These are phyloP conservation scores for Candida loeiensis DNA, from an alignment of 805 yeast genomes.

Conservation along the genomic window DNA sequence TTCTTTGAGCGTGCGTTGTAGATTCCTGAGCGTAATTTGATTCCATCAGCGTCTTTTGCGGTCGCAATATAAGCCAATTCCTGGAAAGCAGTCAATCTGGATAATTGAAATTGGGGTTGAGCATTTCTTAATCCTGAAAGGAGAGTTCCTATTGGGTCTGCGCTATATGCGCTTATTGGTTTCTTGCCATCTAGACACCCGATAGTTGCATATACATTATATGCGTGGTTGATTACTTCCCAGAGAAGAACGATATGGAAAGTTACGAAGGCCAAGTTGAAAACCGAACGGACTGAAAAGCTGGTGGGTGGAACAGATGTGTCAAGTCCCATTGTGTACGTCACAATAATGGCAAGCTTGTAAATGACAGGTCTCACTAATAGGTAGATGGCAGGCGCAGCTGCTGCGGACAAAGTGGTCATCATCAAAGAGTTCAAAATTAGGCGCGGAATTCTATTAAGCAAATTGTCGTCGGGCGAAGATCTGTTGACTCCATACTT, in stretches of 20 bases:
- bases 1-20: slow-evolving; percentile 48
- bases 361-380: slow-evolving; percentile 43
- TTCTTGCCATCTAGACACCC: slow-evolving; percentile 70
- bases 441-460: slow-evolving; percentile 24
- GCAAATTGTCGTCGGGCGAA: slow-evolving; percentile 36
- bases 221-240: slow-evolving; percentile 57
- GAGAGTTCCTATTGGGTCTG: slow-evolving; percentile 61
- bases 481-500: slow-evolving; percentile 38
- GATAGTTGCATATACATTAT: slow-evolving; percentile 61
- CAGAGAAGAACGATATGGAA: slow-evolving; percentile 40
- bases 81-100: slow-evolving; percentile 66
- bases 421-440: slow-evolving; percentile 38
- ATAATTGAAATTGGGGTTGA: slow-evolving; percentile 26
- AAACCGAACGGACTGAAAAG: slow-evolving; percentile 27
- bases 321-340: slow-evolving; percentile 36
- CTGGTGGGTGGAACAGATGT: slow-evolving; percentile 37
- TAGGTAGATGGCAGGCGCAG: slow-evolving; percentile 39
- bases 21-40: slow-evolving; percentile 49
- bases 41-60: slow-evolving; percentile 32
- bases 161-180: slow-evolving; percentile 54
- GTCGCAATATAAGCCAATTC: slow-evolving; percentile 66
- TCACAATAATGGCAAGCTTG: slow-evolving; percentile 25
- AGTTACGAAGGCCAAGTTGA: slow-evolving; percentile 29
- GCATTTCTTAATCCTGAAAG: slow-evolving; percentile 61
- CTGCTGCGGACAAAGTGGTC: slow-evolving; percentile 22